Conservation (phyloP, 352 stramenopile species). For the Pythium phragmitis region DNA sequence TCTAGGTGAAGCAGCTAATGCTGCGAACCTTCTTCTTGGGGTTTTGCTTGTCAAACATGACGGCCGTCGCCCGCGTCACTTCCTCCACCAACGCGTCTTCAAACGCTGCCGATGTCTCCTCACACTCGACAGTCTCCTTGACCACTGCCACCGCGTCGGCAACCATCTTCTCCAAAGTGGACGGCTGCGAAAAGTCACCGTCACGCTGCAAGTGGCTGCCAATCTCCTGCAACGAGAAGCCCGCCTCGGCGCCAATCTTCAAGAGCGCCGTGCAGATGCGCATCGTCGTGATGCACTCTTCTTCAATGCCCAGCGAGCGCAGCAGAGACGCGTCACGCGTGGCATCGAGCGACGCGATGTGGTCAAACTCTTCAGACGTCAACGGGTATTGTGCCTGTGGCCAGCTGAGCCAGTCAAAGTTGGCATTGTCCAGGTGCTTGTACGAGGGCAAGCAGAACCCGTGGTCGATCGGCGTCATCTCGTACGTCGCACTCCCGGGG, state of each 20-base stretch:
- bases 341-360: constrained; percentile 70
- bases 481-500: constrained; percentile 61
- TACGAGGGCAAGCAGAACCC: constrained; percentile 85
- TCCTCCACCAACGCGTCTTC: constrained; percentile 59
- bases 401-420: constrained; percentile 89
- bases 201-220: constrained; percentile 76
- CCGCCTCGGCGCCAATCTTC: constrained; percentile 66
- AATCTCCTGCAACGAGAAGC: constrained; percentile 88
- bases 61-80: constrained; percentile 33
- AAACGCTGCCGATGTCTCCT: constrained; percentile 30
- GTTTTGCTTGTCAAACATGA: constrained; percentile 51
- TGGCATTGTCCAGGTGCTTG: constrained; percentile 77
- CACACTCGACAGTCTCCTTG: constrained; percentile 12
- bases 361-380: constrained; percentile 67
- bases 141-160: constrained; percentile 39
- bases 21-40: constrained; percentile 88
- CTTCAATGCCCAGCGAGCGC: constrained; percentile 69
- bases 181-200: constrained; percentile 75
- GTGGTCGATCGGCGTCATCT: constrained; percentile 88
- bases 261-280: constrained; percentile 76
- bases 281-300: constrained; percentile 83
- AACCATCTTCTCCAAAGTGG: constrained; percentile 73
- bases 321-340: constrained; percentile 57
- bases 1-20: constrained; percentile 84
- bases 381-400: constrained; percentile 88